A percentile compares a stretch with the other conserved stretches of the same genome.
Evolutionary conservation across 352 stramenopile species (phyloP).

Genomic region (Thalassiosira pacifica): DNA sequence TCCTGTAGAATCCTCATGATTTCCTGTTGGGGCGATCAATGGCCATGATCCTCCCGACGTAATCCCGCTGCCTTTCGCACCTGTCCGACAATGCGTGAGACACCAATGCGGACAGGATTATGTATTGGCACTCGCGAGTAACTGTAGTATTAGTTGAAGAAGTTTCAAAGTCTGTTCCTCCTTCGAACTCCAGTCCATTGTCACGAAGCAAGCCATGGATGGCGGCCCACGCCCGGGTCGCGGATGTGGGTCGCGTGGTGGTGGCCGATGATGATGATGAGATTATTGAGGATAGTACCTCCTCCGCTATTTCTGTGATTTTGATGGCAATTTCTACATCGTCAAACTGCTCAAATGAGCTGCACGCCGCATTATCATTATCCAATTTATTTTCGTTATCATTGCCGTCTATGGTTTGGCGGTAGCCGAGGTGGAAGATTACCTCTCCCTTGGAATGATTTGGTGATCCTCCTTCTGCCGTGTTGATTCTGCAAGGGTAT

Average conservation of each 20-base stretch:
- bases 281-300: conserved; percentile 36
- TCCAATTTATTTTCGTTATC: too few relatives aligned
- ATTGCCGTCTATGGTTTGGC: too few relatives aligned
- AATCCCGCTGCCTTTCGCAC: conserved; percentile 61
- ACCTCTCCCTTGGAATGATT: too few relatives aligned
- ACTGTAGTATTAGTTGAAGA: too few relatives aligned
- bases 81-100: conserved; percentile 69
- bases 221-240: conserved; percentile 29
- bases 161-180: conserved; percentile 22
- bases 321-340: conserved; percentile 38
- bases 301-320: conserved; percentile 42
- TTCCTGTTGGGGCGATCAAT: conserved; percentile 49
- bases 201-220: conserved; percentile 19
- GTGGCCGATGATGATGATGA: too few relatives aligned
- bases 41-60: conserved; percentile 75
- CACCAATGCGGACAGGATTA: conserved; percentile 65
- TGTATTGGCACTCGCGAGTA: conserved; percentile 38
- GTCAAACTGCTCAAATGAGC: conserved; percentile 29
- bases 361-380: background rate
- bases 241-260: conserved; percentile 22
- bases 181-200: conserved; percentile 10
- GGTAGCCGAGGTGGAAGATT: too few relatives aligned
- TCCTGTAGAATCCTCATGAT: conserved; percentile 63
- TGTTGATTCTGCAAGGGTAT: too few relatives aligned
- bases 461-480: too few relatives aligned